phyloP scores from a whole-genome alignment of 139 green algal species.

The Tetradesmus obliquus region DNA sequence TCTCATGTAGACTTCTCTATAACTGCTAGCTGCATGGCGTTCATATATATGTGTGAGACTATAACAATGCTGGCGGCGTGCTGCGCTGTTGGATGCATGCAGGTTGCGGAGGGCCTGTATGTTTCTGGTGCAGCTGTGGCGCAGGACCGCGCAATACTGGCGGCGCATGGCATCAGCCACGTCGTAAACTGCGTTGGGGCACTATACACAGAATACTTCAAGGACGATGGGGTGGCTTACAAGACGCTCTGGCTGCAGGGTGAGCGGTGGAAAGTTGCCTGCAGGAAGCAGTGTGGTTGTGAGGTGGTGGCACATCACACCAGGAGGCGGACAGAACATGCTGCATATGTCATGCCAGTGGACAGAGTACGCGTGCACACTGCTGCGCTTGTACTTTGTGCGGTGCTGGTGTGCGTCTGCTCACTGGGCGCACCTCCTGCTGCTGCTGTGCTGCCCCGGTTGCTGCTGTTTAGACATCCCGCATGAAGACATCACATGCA shows the following conservation, averaged over 20 bases:
- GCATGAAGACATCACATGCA: constrained; percentile 90
- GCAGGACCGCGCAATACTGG: constrained; percentile 74
- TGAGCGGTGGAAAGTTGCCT: constrained; percentile 28
- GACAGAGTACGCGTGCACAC: neutral
- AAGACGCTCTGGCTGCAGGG: constrained; percentile 92
- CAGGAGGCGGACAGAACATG: neutral
- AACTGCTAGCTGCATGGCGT: neutral
- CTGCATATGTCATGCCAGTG: neutral
- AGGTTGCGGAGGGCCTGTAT: constrained; percentile 84
- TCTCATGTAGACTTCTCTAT: neutral
- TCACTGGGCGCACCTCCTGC: neutral
- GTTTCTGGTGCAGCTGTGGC: constrained; percentile 91
- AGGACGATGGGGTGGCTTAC: constrained; percentile 88
- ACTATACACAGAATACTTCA: constrained; percentile 90
- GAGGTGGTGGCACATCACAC: neutral
- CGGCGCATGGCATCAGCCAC: constrained; percentile 87
- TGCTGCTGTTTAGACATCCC: constrained; percentile 76
- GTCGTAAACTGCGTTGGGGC: constrained; percentile 98
- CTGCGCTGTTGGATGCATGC: constrained; percentile 45
- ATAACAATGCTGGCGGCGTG: neutral
- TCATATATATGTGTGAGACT: no score
- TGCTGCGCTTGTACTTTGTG: no score
- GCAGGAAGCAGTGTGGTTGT: neutral
- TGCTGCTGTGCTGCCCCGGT: neutral
- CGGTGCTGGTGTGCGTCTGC: no score